A percentile compares a stretch with the other conserved stretches of the same genome.
Evolutionary conservation across 257 asterid species (phyloP).

Genomic region (Solanum chmielewskii): DNA sequence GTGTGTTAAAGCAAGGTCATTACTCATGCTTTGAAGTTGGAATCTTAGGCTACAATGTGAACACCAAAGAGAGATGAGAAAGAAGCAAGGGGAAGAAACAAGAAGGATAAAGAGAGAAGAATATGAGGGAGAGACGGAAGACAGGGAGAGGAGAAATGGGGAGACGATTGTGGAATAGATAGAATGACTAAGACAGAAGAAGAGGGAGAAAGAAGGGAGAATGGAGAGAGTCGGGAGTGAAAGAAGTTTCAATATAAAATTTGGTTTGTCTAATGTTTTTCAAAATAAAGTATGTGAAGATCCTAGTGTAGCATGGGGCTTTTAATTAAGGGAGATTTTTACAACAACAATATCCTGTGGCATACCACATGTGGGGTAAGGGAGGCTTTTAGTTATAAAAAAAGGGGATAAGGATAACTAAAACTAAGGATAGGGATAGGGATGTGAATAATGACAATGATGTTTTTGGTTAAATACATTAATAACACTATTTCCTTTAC

Average conservation of each 20-base stretch:
- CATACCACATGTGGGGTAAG: neutral
- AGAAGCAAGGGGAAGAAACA: neutral
- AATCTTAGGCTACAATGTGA: neutral
- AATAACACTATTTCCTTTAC: neutral
- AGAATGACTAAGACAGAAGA: neutral
- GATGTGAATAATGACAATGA: neutral
- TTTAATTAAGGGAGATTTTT: neutral
- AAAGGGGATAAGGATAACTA: neutral
- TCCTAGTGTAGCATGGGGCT: neutral
- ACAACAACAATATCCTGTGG: neutral
- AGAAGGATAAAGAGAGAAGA: neutral
- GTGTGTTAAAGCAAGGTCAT: constrained; percentile 26
- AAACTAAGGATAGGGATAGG: neutral
- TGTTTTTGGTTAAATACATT: neutral
- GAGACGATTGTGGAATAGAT: neutral
- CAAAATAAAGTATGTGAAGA: neutral
- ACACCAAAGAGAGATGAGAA: neutral
- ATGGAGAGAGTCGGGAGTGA: neutral
- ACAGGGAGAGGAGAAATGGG: neutral
- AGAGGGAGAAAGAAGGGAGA: neutral
- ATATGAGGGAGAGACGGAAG: neutral
- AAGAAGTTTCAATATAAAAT: neutral
- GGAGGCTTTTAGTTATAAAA: neutral
- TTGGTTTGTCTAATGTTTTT: neutral
- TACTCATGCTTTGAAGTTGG: neutral